Conservation (phyloP, 345 rosid genomes). For the Lenwebbia sp. region DNA sequence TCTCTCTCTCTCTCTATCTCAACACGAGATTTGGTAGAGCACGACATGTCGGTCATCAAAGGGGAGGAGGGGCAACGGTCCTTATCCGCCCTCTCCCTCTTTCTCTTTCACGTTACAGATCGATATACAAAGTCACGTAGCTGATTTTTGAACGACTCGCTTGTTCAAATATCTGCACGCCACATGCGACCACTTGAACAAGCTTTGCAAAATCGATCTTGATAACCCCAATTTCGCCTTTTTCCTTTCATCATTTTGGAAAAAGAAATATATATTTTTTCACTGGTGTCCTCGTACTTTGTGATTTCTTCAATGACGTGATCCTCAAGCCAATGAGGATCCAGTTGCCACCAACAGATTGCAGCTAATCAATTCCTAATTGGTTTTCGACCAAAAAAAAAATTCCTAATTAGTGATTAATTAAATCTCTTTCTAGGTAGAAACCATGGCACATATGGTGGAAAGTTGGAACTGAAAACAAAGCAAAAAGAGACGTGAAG, state of each 20-base stretch:
- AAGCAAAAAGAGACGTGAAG: neutral
- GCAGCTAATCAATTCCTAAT: neutral
- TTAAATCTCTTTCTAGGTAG: conserved; percentile 4
- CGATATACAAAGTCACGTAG: too few species aligned
- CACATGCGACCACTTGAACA: fast-evolving
- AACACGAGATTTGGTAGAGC: neutral
- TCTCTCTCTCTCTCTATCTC: neutral
- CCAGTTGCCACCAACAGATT: neutral
- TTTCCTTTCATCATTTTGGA: neutral
- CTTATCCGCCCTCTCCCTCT: neutral
- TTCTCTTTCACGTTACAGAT: neutral
- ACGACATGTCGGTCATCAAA: too few species aligned
- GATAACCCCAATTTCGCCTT: neutral
- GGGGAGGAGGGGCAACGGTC: neutral
- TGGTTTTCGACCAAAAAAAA: too few species aligned
- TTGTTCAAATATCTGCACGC: neutral
- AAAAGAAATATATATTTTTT: neutral
- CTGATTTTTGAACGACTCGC: fast-evolving
- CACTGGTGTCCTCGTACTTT: neutral
- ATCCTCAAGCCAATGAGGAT: neutral
- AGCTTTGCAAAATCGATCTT: neutral
- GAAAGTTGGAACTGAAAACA: conserved; percentile 13
- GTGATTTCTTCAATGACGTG: neutral
- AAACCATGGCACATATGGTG: conserved; percentile 10
- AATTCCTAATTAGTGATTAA: neutral